Evolutionary conservation across 2,329 filamentous ascomycete genomes (phyloP).

Genomic region (Microthyrium microscopicum): DNA sequence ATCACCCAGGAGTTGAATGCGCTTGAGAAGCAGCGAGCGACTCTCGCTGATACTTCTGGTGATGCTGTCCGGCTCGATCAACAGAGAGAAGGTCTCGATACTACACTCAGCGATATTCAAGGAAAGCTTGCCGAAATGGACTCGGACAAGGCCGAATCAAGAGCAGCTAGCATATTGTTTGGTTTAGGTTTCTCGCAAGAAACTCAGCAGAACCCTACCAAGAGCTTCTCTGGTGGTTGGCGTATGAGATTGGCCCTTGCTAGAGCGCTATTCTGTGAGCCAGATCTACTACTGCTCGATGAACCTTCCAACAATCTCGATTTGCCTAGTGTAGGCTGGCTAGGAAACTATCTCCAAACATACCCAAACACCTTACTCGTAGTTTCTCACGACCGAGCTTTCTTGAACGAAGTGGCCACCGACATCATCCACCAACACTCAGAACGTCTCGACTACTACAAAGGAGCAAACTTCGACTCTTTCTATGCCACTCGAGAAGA

Average conservation of each 20-base stretch:
- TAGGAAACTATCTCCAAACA: slow-evolving; percentile 82
- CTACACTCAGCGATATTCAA: slow-evolving; percentile 81
- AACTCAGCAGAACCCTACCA: slow-evolving; percentile 81
- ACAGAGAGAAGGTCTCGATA: slow-evolving; percentile 79
- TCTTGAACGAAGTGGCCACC: slow-evolving; percentile 97
- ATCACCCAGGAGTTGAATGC: slow-evolving; percentile 59
- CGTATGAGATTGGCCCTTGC: slow-evolving; percentile 93
- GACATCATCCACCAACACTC: slow-evolving; percentile 99
- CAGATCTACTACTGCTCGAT: slow-evolving; percentile 86
- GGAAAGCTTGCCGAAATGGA: slow-evolving; percentile 94
- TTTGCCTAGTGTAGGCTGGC: slow-evolving; percentile 97
- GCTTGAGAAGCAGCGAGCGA: slow-evolving; percentile 60
- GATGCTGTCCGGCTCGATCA: slow-evolving; percentile 74
- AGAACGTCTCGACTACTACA: slow-evolving; percentile 94
- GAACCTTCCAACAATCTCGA: slow-evolving; percentile 99
- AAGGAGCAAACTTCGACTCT: slow-evolving; percentile 81
- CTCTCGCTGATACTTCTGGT: slow-evolving; percentile 77
- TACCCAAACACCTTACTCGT: slow-evolving; percentile 94
- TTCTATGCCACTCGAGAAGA: slow-evolving; percentile 98
- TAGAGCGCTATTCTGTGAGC: slow-evolving; percentile 92
- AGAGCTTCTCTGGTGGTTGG: slow-evolving; percentile 99
- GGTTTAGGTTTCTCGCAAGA: slow-evolving; percentile 94
- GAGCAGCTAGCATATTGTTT: slow-evolving; percentile 88
- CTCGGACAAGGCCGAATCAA: slow-evolving; percentile 91
- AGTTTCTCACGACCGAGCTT: slow-evolving; percentile 96